These are phyloP conservation scores for Boletus fagicola DNA, from an alignment of 768 basidiomycete species.

Conservation along the genomic window DNA sequence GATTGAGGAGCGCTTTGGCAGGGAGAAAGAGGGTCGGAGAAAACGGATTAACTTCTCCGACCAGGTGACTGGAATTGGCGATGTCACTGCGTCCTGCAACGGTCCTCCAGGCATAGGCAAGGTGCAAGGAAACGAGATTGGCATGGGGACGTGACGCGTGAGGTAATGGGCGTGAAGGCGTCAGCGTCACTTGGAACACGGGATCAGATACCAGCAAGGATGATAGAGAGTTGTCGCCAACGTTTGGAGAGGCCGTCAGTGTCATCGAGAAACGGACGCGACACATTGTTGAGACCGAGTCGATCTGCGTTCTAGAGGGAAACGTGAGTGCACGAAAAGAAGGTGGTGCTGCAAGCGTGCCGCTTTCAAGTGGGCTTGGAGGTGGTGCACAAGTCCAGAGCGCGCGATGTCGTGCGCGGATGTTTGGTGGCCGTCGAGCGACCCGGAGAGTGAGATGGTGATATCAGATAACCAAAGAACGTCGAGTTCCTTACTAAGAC, in stretches of 20 bases:
- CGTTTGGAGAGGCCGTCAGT: conserved; percentile 42
- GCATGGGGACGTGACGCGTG: conserved; percentile 26
- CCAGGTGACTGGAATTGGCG: conserved; percentile 26
- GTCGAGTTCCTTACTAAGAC: conserved; percentile 37
- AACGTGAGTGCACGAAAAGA: conserved; percentile 12
- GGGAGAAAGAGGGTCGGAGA: conserved; percentile 55
- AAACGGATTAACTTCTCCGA: conserved; percentile 48
- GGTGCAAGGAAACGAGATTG: conserved; percentile 38
- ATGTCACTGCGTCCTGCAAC: conserved; percentile 4
- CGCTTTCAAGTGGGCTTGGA: conserved; percentile 49
- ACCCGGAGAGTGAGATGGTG: conserved; percentile 53
- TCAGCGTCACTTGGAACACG: conserved; percentile 38
- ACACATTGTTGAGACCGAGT: conserved; percentile 58
- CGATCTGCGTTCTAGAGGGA: conserved; percentile 52
- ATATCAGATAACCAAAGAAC: conserved; percentile 51
- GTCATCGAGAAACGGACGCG: conserved; percentile 49
- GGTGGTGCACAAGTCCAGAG: conserved; percentile 51
- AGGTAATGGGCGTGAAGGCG: conserved; percentile 38
- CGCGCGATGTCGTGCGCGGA: conserved; percentile 38
- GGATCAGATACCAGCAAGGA: conserved; percentile 7
- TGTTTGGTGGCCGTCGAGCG: conserved; percentile 44
- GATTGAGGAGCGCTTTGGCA: conserved; percentile 49
- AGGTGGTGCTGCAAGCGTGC: conserved; percentile 32
- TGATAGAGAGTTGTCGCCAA: conserved; percentile 24
- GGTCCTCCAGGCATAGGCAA: conserved; percentile 42